These are phyloP conservation scores for Talaromyces sp. DNA, from an alignment of 2,329 filamentous ascomycete species.

Conservation along the genomic window DNA sequence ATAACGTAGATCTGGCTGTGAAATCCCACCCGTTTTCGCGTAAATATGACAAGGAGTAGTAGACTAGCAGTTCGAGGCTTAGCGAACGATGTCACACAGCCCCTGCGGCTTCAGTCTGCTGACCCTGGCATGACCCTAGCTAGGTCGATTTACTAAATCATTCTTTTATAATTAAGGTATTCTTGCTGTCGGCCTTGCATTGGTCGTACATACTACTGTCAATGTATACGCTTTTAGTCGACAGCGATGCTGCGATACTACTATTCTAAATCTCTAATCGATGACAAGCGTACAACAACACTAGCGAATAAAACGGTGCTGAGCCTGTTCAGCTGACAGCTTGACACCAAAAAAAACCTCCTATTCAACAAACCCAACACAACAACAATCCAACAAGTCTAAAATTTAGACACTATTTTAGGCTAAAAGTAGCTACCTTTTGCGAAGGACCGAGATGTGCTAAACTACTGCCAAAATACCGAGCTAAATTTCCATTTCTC, in stretches of 20 bases:
- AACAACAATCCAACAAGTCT: not conserved
- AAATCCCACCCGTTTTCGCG: not conserved
- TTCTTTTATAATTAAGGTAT: not conserved
- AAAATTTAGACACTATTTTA: not conserved
- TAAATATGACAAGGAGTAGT: not conserved
- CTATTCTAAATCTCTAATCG: not conserved
- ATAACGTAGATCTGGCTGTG: not conserved
- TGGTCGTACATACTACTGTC: not conserved
- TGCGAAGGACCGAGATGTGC: no score
- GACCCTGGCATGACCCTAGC: not conserved
- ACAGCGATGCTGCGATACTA: no score
- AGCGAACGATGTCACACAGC: not conserved
- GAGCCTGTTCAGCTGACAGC: not conserved
- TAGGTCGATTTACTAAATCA: not conserved
- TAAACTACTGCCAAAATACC: no score
- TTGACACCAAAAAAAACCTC: not conserved
- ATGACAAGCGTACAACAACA: not conserved
- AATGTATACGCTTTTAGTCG: no score
- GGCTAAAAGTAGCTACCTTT: not conserved
- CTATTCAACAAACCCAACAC: not conserved
- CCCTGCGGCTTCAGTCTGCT: not conserved
- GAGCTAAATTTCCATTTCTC: no score
- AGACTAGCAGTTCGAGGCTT: not conserved
- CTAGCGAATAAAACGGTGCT: not conserved
- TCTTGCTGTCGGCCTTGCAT: not conserved